Evolutionary conservation across 2,329 filamentous ascomycete genomes (phyloP), one percentile per base, ranked within the genome.

Genomic region (Botrytis elliptica): DNA sequence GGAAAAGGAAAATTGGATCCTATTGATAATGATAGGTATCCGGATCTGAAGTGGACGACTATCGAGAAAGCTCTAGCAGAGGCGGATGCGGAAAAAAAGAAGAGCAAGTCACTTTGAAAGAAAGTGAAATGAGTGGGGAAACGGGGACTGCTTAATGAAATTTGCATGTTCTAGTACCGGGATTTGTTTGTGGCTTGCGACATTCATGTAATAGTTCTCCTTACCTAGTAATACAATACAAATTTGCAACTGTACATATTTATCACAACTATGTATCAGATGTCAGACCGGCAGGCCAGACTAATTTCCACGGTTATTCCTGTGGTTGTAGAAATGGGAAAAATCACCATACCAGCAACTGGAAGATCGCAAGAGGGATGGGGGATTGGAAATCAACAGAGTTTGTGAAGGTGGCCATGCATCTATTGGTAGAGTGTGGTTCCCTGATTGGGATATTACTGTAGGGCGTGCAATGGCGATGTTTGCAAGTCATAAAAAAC

Each of bases 11-110:
- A 69, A 57, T 44, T 74, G 25, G 52, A 72, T 38, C 73, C 73
- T 20, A 12, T 74, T 40, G 73, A 74, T 62, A 74, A 74, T 40
- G 63, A 69, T 36, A 72, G 73, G 29, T 74, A 74, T 68, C 73
- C 73, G 10, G 73, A 72, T 40, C n/a, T 74, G 20, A 55, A 49
- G 10, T 72, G 62, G 40, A 72, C 63, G 29, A 72, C 73, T 25
- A 33, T 68, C 20, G 73, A 74, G 62, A 60, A 59, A 42, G 73
- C 70, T 69, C 6, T 74, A 36, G 46, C 14, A 46, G 62, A 69
- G 38, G 73, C 70, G 44, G 73, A 74, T 38, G 69, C 73, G 5
- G 49, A 74, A 33, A 72, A 18, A 29, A 59, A 57, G 38, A 59
- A 59, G 33, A 42, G 20, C 9, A 69, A 69, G 67, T 59, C 18